These are phyloP conservation scores for Rhodocollybia butyracea DNA, from an alignment of 768 basidiomycete genomes.

Conservation along the genomic window DNA sequence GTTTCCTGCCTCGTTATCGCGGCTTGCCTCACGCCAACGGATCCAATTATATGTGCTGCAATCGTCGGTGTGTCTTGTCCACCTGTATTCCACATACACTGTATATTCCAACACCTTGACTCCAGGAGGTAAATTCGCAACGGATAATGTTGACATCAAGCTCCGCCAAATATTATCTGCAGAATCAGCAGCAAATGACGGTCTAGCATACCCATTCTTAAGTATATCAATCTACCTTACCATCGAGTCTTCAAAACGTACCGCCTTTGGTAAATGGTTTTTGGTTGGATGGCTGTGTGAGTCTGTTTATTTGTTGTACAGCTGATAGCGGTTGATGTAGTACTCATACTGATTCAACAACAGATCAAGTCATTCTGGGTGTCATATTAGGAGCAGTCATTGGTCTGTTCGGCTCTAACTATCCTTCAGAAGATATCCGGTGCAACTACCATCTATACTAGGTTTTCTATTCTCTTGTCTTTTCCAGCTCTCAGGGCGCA, in stretches of 20 bases:
- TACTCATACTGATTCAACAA: too few relatives aligned
- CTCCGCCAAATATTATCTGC: conserved; percentile 81
- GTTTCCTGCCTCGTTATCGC: conserved; percentile 82
- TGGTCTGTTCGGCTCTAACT: conserved; percentile 26
- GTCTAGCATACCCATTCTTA: conserved; percentile 92
- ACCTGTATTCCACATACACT: not conserved
- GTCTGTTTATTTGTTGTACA: too few relatives aligned
- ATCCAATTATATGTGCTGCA: conserved; percentile 88
- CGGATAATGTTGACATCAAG: conserved; percentile 65
- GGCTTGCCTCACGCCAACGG: conserved; percentile 90
- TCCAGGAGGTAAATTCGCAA: conserved; percentile 74
- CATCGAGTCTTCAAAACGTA: conserved; percentile 55
- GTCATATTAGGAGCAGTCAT: conserved; percentile 60
- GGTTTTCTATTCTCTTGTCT: conserved; percentile 68
- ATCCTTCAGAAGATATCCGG: not conserved
- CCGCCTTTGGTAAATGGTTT: conserved; percentile 82
- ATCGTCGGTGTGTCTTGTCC: conserved; percentile 65
- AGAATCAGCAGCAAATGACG: conserved; percentile 95
- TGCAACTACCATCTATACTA: conserved; percentile 19
- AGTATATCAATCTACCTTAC: conserved; percentile 84
- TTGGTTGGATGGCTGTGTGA: conserved; percentile 79
- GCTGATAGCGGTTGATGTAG: too few relatives aligned
- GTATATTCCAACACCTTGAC: not conserved
- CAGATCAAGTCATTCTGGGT: conserved; percentile 85
- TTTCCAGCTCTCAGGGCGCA: conserved; percentile 65